phyloP scores from a whole-genome alignment of 1,139 yeast genomes.

The Spathaspora jeffriesii region DNA sequence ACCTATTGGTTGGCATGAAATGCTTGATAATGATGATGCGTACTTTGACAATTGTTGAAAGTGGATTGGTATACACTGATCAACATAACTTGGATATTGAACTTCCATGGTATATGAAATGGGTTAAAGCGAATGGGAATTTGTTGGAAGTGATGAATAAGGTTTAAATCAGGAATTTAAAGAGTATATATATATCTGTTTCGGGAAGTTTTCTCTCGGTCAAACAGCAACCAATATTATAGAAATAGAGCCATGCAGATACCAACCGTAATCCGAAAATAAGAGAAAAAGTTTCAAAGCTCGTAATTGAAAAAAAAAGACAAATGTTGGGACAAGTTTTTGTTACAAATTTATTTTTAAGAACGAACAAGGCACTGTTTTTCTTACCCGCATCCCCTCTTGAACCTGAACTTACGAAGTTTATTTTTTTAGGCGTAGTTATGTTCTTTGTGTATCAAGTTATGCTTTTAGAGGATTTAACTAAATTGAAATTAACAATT shows the following conservation, averaged over 20 bases:
- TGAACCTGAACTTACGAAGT: not conserved
- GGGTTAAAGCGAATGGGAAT: not conserved
- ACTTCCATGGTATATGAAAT: slow-evolving; percentile 1
- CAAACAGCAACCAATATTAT: not conserved
- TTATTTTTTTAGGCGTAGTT: not conserved
- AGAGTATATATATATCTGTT: not conserved
- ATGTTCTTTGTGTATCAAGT: not conserved
- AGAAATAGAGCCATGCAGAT: not conserved
- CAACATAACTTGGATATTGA: slow-evolving; percentile 4
- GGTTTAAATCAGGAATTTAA: not conserved
- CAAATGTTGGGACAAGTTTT: not conserved
- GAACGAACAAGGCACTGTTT: not conserved
- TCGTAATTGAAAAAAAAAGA: not conserved
- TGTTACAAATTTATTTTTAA: not conserved
- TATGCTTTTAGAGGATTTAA: not conserved
- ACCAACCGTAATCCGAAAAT: not conserved
- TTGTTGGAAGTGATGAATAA: not conserved
- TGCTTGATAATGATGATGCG: not conserved
- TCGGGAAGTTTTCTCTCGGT: not conserved
- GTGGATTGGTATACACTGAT: slow-evolving; percentile 8
- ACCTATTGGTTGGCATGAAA: not conserved
- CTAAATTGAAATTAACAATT: not conserved
- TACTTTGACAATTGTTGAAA: slow-evolving; percentile 4
- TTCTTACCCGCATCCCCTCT: not conserved
- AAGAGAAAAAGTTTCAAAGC: not conserved